Conservation (phyloP, 2,329 filamentous ascomycete genomes). For the Fusarium agapanthi region DNA sequence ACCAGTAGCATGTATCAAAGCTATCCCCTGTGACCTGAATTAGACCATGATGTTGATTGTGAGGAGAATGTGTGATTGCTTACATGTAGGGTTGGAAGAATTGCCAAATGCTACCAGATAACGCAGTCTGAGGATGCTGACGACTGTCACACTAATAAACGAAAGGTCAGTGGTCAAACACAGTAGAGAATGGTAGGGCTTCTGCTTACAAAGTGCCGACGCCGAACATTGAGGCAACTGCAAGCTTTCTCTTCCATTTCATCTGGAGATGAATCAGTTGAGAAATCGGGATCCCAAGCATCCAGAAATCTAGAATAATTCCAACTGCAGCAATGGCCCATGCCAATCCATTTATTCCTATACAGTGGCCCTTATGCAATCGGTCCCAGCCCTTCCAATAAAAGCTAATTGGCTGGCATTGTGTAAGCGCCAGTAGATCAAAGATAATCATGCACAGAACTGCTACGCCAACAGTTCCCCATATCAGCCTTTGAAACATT, state of each 20-base stretch:
- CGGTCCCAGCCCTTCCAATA: conserved; percentile 16
- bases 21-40: background rate
- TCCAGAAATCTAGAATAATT: conserved; percentile 1
- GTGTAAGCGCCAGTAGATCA: background rate
- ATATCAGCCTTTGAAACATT: background rate
- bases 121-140: conserved; percentile 10
- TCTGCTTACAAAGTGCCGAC: conserved; percentile 3
- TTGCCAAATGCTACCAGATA: conserved; percentile 8
- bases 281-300: background rate
- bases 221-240: background rate
- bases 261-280: background rate
- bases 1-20: conserved; percentile 13
- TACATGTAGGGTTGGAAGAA: conserved; percentile 6
- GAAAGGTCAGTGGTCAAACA: background rate
- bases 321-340: conserved; percentile 13
- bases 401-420: conserved; percentile 11
- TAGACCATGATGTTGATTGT: too few species aligned
- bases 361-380: background rate
- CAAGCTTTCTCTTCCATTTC: conserved; percentile 14
- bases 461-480: conserved; percentile 1
- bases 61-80: background rate
- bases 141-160: background rate
- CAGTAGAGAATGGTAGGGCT: rapidly evolving
- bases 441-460: conserved; percentile 1
- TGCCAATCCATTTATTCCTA: conserved; percentile 2